Base-by-base conservation (phyloP, 176 grass and related monocot genomes). In the Triticum urartu region DNA sequence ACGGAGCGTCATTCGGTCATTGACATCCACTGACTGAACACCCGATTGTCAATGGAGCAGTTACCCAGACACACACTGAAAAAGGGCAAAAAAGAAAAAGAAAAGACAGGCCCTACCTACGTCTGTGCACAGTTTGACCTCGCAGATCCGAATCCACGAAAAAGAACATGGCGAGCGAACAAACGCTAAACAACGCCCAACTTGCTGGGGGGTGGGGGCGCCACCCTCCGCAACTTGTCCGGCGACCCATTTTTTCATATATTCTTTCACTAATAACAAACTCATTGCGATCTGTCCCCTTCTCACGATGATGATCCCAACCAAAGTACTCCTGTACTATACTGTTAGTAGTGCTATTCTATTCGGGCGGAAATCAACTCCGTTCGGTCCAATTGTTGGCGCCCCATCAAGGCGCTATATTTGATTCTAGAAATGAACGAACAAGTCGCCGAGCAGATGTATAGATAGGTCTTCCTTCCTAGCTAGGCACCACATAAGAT, bases 321-420 rank as follows among this genome's bases (percentile, higher is more conserved):
- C 47, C 74, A 43, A 58, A 26, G 12, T 11, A 43, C 42, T 11
- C 42, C 42, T 11, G 9, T 43, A 43, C 42, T 11, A 43, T 43
- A 11, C 42, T 43, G 42, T 43, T 43, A 43, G 42, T 43, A 11
- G 2, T 43, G 0, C 42, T 43, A 43, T 43, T 43, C 42, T 43
- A 66, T 43, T 6, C 3, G 0, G 18, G 20, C n/a, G 58, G n/a
- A 70, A 47, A 71, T 66, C 45, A 4, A 21, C 48, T 30, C 72
- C 36, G 21, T 79, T 83, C 21, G 74, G 39, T 70, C 64, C 78
- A 82, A 59, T 78, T 63, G 78, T 52, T 77, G 54, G 24, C 73
- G 6, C 74, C 12, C 84, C 21, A 5, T 42, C 58, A 15, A 30
- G 40, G 78, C n/a, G 43, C 39, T 42, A 22, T 39, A 33, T 33